A percentile compares a stretch with the other conserved stretches of the same genome.
Evolutionary conservation across 306 rosid species (phyloP).

Genomic region (Ochetophila trinervis): DNA sequence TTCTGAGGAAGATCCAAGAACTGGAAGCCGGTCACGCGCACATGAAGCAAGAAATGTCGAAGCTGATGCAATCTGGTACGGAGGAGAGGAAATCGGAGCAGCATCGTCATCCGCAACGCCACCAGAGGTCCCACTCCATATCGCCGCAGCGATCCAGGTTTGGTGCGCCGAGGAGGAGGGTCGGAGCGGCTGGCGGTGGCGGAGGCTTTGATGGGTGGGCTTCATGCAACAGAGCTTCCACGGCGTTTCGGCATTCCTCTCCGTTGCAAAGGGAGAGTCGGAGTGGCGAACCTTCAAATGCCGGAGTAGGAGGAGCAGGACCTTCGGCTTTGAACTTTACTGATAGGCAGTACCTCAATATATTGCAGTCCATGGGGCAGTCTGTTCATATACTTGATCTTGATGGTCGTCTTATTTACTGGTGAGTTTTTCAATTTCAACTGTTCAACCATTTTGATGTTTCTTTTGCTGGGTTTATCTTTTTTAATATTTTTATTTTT

Average conservation of each 20-base stretch:
- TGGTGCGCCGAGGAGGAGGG: slow-evolving; percentile 34
- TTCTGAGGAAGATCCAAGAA: slow-evolving; percentile 74
- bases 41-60: slow-evolving; percentile 78
- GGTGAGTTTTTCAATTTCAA: slow-evolving; percentile 38
- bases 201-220: slow-evolving; percentile 25
- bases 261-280: slow-evolving; percentile 90
- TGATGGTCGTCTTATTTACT: slow-evolving; percentile 56
- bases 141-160: slow-evolving; percentile 87
- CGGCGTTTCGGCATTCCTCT: slow-evolving; percentile 75
- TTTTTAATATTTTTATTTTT: not conserved
- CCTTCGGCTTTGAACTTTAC: slow-evolving; percentile 72
- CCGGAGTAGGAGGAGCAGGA: slow-evolving; percentile 23
- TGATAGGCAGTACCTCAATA: slow-evolving; percentile 70
- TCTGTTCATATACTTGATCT: slow-evolving; percentile 87
- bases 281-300: slow-evolving; percentile 40
- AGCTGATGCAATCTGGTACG: slow-evolving; percentile 44
- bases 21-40: slow-evolving; percentile 87
- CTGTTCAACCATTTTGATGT: not conserved
- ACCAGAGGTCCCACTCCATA: slow-evolving; percentile 85
- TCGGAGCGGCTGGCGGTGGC: slow-evolving; percentile 19
- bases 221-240: slow-evolving; percentile 53
- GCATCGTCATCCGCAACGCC: slow-evolving; percentile 26
- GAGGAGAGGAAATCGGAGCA: slow-evolving; percentile 28
- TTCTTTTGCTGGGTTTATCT: not conserved
- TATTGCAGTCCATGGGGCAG: slow-evolving; percentile 95